Base-by-base conservation (phyloP, 2,329 filamentous ascomycete genomes). In the Phialocephala subalpina region DNA sequence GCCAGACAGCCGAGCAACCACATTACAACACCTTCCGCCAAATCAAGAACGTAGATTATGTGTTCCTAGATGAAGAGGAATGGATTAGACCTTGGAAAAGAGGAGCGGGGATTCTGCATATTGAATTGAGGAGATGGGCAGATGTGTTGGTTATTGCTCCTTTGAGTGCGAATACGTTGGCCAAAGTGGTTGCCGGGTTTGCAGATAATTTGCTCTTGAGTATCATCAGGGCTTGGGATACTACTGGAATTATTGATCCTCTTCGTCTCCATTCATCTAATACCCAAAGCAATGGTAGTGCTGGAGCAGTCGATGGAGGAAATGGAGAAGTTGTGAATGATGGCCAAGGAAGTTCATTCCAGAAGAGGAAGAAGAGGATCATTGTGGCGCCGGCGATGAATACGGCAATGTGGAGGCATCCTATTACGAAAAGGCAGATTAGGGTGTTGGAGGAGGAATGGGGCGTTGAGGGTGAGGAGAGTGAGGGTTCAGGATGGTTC, bases 221-320 rank as follows among this genome's bases (percentile, higher is more conserved):
- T 57, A 90, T 96, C 0, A 84, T 96, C 42, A 84, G 95, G 22
- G 95, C 95, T 0, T 99, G 95, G 96, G 95, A 98, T 78, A 90
- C 89, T 0, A 72, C 70, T 29, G 71, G 70, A 1, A 49, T 62
- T 36, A 64, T 73, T 40, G 70, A 67, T 22, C 55, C 90, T 97
- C 94, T 97, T 92, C 25, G n/a, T 16, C 18, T 36, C 22, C 18
- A 3, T 22, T 20, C 33, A 12, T 27, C 33, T 35, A 53, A 27
- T 25, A 7, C 20, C n/a, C n/a, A 18, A 25, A 2, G 3, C 45
- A 20, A n/a, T 22, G n/a, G 45, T 22, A 22, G 11, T n/a, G 20
- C 18, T 49, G 25, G 22, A 29, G 49, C 49, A 27, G 35, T 9
- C 29, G 36, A 40, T 52, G 42, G 56, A 60, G 60, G 56, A 20